Conservation (phyloP, 768 basidiomycete species). For the Candolleomyces efflorescens region DNA sequence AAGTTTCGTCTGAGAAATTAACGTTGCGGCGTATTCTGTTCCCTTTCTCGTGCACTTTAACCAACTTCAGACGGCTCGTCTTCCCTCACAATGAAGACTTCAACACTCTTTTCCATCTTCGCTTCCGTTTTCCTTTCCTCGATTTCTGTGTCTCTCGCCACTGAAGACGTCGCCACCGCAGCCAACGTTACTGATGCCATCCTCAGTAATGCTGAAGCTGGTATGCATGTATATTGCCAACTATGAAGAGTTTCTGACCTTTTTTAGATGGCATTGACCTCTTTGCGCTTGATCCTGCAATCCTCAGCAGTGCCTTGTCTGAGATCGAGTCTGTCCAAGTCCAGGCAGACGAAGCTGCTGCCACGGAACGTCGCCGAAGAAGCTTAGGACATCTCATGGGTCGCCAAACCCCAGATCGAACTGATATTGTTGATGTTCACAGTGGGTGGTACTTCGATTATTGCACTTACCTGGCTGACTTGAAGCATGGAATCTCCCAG, state of each 20-base stretch:
- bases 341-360: slow-evolving; percentile 2
- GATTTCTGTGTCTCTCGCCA: slow-evolving; percentile 11
- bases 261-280: slow-evolving; percentile 27
- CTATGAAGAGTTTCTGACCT: neutral
- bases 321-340: slow-evolving; percentile 21
- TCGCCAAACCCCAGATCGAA: slow-evolving; percentile 15
- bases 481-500: neutral
- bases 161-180: slow-evolving; percentile 10
- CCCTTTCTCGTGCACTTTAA: neutral
- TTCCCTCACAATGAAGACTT: slow-evolving; percentile 26
- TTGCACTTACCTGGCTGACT: too few species aligned
- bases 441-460: slow-evolving; percentile 13
- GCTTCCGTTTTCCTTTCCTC: slow-evolving; percentile 10
- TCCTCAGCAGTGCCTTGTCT: slow-evolving; percentile 17
- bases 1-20: neutral
- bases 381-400: slow-evolving; percentile 9
- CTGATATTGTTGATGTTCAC: slow-evolving; percentile 26
- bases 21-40: neutral
- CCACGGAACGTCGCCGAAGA: neutral
- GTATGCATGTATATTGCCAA: slow-evolving; percentile 11
- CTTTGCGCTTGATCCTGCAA: slow-evolving; percentile 16
- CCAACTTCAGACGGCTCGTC: slow-evolving; percentile 9
- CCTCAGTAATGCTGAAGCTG: slow-evolving; percentile 23
- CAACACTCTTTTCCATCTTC: slow-evolving; percentile 22
- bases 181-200: slow-evolving; percentile 19